Conservation (phyloP, 1,139 yeast species). For the Kazachstania sp. region DNA sequence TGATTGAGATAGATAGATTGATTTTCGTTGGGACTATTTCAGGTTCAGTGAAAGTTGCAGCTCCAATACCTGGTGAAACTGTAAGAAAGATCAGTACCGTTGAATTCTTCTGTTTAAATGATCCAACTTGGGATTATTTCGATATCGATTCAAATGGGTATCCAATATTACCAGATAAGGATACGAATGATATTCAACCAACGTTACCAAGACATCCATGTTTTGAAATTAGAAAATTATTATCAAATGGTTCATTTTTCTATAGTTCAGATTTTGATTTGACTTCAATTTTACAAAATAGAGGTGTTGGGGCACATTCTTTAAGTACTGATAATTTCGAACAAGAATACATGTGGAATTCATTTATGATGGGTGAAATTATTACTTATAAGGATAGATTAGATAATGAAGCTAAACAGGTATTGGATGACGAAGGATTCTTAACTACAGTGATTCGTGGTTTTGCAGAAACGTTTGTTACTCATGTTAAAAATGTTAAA, state of each 20-base stretch:
- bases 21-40: slow-evolving; percentile 75
- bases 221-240: slow-evolving; percentile 61
- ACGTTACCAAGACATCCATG: slow-evolving; percentile 66
- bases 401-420: slow-evolving; percentile 48
- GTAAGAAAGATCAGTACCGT: slow-evolving; percentile 74
- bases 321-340: slow-evolving; percentile 53
- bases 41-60: slow-evolving; percentile 66
- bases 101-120: slow-evolving; percentile 72
- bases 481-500: slow-evolving; percentile 42
- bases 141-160: slow-evolving; percentile 59
- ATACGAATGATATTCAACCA: slow-evolving; percentile 13
- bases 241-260: slow-evolving; percentile 84
- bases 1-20: slow-evolving; percentile 59
- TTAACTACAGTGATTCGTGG: slow-evolving; percentile 91
- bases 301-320: slow-evolving; percentile 46
- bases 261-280: slow-evolving; percentile 89
- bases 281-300: slow-evolving; percentile 71
- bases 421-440: slow-evolving; percentile 68
- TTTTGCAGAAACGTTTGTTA: slow-evolving; percentile 69
- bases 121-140: slow-evolving; percentile 70
- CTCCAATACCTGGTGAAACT: slow-evolving; percentile 70
- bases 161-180: slow-evolving; percentile 36
- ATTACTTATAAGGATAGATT: slow-evolving; percentile 64
- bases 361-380: slow-evolving; percentile 80
- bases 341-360: slow-evolving; percentile 94